Evolutionary conservation across 306 rosid species (phyloP), one percentile per base, ranked within the genome.

Genomic region (Spatholobus suberectus): DNA sequence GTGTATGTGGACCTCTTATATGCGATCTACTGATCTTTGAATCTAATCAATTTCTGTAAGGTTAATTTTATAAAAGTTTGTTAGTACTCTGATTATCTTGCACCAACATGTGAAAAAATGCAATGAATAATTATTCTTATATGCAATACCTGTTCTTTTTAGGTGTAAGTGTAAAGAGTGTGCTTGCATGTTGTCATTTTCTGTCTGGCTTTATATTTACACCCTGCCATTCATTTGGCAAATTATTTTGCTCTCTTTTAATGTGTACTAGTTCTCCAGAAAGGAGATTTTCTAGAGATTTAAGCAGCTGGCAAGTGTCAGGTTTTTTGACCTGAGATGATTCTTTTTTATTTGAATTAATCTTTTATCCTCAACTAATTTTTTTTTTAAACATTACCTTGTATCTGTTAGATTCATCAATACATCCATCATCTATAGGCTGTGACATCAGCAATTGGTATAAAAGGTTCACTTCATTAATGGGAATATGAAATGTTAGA

Each of bases 381-480:
- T 4, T 24, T n/a, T n/a, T 15, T 68, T 73, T 32, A n/a, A 23
- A 40, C 20, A 32, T 61, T 15, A 17, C 21, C 0, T 51, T 78
- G 13, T 63, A 32, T 49, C 47, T 32, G 18, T 83, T 40, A 35
- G 46, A 55, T 74, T 72, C 70, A 62, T 63, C 20, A 41, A 75
- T 58, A 18, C 63, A 44, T 54, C 70, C 21, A 27, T 43, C 46
- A 77, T 61, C 65, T 32, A 61, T 23, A 15, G 8, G 73, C 23
- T 58, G 32, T 49, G 71, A 52, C 54, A 69, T 70, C 70, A 61
- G 78, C 52, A 35, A 41, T 35, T 76, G 12, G 15, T 23, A 13
- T 80, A 17, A 51, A 15, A 78, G 73, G 32, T 43, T 55, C 58
- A 75, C 38, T 81, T 76, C 73, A 52, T 70, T 63, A 70, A 44